phyloP scores from a whole-genome alignment of 768 basidiomycete genomes.

The Tylopilus subfusipes region DNA sequence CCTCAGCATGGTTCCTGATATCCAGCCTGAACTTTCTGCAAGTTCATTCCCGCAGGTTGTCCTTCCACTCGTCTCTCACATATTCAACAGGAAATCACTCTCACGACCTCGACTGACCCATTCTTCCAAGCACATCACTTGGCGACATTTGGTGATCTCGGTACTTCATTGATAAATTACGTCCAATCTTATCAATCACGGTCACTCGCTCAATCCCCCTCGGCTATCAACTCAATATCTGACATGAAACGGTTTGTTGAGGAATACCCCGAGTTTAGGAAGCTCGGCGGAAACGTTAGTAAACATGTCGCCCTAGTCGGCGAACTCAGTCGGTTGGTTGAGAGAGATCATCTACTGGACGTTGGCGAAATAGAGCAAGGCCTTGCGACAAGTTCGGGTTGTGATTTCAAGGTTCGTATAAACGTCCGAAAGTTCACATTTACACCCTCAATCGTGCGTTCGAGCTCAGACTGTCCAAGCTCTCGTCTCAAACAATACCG shows the following conservation, averaged over 20 bases:
- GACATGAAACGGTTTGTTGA: slow-evolving; percentile 99
- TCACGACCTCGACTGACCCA: slow-evolving; percentile 86
- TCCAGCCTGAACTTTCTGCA: slow-evolving; percentile 81
- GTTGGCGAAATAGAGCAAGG: slow-evolving; percentile 96
- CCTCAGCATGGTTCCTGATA: slow-evolving; percentile 78
- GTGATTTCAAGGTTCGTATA: slow-evolving; percentile 73
- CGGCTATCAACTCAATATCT: slow-evolving; percentile 84
- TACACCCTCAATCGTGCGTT: neutral
- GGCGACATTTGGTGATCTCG: slow-evolving; percentile 95
- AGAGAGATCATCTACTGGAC: slow-evolving; percentile 78
- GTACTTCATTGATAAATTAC: slow-evolving; percentile 85
- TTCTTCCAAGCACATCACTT: slow-evolving; percentile 92
- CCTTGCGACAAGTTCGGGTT: slow-evolving; percentile 85
- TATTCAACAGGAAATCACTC: slow-evolving; percentile 76
- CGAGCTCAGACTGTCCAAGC: slow-evolving; percentile 71
- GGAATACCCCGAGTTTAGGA: slow-evolving; percentile 96
- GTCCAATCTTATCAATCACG: slow-evolving; percentile 90
- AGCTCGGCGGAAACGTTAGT: slow-evolving; percentile 96
- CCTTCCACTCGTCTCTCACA: slow-evolving; percentile 9
- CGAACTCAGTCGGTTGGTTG: slow-evolving; percentile 89
- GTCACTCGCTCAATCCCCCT: slow-evolving; percentile 70
- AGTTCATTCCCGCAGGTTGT: slow-evolving; percentile 23
- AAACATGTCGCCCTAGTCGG: slow-evolving; percentile 98
- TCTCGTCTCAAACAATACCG: slow-evolving; percentile 60
- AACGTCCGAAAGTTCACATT: neutral